Evolutionary conservation across 2,329 filamentous ascomycete genomes (phyloP).

Genomic region (Neofusicoccum parvum): DNA sequence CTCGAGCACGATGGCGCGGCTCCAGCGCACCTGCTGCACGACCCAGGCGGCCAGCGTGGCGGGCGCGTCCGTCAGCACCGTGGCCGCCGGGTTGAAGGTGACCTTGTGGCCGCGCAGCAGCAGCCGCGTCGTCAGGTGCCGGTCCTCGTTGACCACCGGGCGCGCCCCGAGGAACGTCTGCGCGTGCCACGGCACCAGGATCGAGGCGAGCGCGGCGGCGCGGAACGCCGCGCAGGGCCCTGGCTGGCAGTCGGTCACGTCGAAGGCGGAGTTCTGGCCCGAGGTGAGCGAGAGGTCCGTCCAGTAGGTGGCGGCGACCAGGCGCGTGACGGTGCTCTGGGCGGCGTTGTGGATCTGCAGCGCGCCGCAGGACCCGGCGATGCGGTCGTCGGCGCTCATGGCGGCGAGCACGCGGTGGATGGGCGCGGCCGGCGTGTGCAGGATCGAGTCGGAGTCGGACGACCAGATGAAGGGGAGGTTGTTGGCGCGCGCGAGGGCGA

Average conservation of each 20-base stretch:
- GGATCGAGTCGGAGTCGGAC: conserved; percentile 40
- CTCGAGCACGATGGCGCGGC: conserved; percentile 41
- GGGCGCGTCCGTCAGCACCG: conserved; percentile 41
- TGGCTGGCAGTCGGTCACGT: conserved; percentile 40
- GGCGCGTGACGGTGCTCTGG: conserved; percentile 33
- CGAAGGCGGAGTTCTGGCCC: conserved; percentile 34
- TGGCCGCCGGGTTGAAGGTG: conserved; percentile 36
- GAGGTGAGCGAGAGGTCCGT: conserved; percentile 39
- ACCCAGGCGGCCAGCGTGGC: conserved; percentile 39
- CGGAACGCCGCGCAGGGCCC: conserved; percentile 42
- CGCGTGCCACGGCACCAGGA: conserved; percentile 40
- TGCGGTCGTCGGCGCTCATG: conserved; percentile 34
- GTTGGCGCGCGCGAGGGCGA: conserved; percentile 37
- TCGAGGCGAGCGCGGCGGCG: conserved; percentile 31
- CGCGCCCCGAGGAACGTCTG: conserved; percentile 35
- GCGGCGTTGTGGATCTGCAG: conserved; percentile 39
- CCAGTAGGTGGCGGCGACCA: conserved; percentile 39
- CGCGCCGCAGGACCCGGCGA: conserved; percentile 39
- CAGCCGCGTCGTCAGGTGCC: conserved; percentile 41
- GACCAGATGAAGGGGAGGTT: conserved; percentile 42
- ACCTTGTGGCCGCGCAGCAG: conserved; percentile 40
- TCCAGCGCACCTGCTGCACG: conserved; percentile 42
- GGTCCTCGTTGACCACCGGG: conserved; percentile 41
- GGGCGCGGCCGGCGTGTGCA: conserved; percentile 29
- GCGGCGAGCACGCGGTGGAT: conserved; percentile 33